A percentile compares a stretch with the other conserved stretches of the same genome.
These are phyloP conservation scores for Blastomyces emzantsi DNA, from an alignment of 2,329 filamentous ascomycete genomes.

Conservation along the genomic window DNA sequence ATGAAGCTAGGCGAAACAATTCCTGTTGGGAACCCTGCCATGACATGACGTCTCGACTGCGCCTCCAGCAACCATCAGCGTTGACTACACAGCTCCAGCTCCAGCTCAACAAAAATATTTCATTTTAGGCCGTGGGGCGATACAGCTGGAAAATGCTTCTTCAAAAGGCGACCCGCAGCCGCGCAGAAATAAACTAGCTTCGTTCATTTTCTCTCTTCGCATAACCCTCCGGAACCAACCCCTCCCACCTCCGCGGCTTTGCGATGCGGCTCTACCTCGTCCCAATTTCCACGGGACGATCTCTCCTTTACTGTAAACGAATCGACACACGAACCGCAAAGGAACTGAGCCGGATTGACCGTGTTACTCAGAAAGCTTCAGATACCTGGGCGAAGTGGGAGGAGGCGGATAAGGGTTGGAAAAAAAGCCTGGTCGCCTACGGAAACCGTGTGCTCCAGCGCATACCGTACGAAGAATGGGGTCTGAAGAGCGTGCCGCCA, in stretches of 20 bases:
- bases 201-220: background rate
- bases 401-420: conserved; percentile 73
- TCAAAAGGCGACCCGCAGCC: conserved; percentile 6
- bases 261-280: conserved; percentile 87
- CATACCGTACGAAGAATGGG: conserved; percentile 97
- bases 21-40: background rate
- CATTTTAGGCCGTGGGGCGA: background rate
- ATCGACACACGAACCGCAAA: conserved; percentile 49
- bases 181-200: background rate
- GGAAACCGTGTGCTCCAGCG: conserved; percentile 77
- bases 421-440: conserved; percentile 74
- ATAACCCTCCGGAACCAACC: background rate
- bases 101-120: background rate
- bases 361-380: conserved; percentile 60
- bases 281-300: conserved; percentile 82
- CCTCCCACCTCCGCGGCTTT: background rate
- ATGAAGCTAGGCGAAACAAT: background rate
- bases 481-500: conserved; percentile 85
- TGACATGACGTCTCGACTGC: conserved; percentile 7
- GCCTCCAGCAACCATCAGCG: background rate
- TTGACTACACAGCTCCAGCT: background rate
- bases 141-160: conserved; percentile 4
- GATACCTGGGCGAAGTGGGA: conserved; percentile 83
- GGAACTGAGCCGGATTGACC: conserved; percentile 56
- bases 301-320: conserved; percentile 84